phyloP scores from a whole-genome alignment of 352 stramenopile genomes.

The Phytophthora tentaculata region DNA sequence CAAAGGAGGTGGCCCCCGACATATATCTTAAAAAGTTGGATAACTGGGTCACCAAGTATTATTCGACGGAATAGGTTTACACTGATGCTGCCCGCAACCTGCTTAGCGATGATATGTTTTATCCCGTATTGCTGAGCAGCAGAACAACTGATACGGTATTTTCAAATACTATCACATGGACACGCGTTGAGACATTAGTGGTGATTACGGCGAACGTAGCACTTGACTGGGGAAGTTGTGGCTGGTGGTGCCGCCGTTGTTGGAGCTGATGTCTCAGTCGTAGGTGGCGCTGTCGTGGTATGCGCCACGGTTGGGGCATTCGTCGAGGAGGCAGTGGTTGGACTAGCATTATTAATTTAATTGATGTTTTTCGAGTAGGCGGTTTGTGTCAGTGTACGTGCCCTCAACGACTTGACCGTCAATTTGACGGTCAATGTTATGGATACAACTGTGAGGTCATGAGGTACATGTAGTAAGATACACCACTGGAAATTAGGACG shows the following conservation, averaged over 20 bases:
- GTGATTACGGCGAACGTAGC: constrained; percentile 12
- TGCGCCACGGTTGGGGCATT: not conserved
- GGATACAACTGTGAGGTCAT: constrained; percentile 29
- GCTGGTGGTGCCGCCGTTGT: not conserved
- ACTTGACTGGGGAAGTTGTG: constrained; percentile 6
- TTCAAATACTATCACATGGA: too few species aligned
- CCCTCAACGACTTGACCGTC: constrained; percentile 34
- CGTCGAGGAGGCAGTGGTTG: constrained; percentile 1
- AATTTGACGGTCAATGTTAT: constrained; percentile 40
- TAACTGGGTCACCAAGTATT: too few species aligned
- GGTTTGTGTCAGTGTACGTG: constrained; percentile 38
- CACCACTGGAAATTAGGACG: constrained; percentile 35
- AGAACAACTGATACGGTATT: too few species aligned
- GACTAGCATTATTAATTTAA: too few species aligned
- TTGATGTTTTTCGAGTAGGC: constrained; percentile 31
- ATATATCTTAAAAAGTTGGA: too few species aligned
- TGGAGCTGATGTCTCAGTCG: not conserved
- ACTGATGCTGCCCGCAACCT: too few species aligned
- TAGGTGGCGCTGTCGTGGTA: not conserved
- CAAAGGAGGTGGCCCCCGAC: too few species aligned
- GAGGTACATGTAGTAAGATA: constrained; percentile 53
- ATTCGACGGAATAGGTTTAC: too few species aligned
- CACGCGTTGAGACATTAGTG: constrained; percentile 5
- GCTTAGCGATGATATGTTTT: too few species aligned
- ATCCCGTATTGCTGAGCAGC: too few species aligned